Percentiles rank a stretch among this genome's conserved stretches.
Evolutionary conservation across 345 rosid species (phyloP).

Genomic region (Eucalyptus cladocalyx): DNA sequence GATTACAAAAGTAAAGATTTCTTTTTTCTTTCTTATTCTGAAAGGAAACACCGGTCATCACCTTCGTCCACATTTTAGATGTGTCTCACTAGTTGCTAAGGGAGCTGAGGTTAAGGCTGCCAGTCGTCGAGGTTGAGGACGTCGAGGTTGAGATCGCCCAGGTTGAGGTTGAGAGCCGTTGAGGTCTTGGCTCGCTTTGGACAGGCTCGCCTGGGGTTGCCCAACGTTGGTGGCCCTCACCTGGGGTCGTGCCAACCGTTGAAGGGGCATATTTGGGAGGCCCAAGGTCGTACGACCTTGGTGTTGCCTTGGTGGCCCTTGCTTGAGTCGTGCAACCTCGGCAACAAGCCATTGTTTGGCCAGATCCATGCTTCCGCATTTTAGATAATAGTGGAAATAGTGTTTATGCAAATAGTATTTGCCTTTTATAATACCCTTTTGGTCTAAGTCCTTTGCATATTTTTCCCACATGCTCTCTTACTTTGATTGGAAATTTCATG

Average conservation of each 20-base stretch:
- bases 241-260: background rate
- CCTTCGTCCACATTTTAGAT: background rate
- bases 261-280: background rate
- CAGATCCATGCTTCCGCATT: background rate
- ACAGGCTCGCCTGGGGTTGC: background rate
- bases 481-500: background rate
- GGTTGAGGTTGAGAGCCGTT: background rate
- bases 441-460: background rate
- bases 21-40: background rate
- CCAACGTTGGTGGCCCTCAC: background rate
- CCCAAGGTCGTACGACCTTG: background rate
- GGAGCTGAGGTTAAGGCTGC: background rate
- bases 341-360: background rate
- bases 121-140: background rate
- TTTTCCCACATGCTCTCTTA: background rate
- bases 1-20: background rate
- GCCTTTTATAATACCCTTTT: background rate
- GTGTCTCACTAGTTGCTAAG: background rate
- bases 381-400: background rate
- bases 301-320: background rate
- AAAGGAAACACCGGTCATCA: background rate
- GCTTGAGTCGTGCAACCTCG: fast-evolving
- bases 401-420: background rate
- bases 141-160: background rate
- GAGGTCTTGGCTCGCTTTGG: background rate